These are phyloP conservation scores for Alisma plantagoaquatica DNA, from an alignment of 106 monocot genomes.

Conservation along the genomic window DNA sequence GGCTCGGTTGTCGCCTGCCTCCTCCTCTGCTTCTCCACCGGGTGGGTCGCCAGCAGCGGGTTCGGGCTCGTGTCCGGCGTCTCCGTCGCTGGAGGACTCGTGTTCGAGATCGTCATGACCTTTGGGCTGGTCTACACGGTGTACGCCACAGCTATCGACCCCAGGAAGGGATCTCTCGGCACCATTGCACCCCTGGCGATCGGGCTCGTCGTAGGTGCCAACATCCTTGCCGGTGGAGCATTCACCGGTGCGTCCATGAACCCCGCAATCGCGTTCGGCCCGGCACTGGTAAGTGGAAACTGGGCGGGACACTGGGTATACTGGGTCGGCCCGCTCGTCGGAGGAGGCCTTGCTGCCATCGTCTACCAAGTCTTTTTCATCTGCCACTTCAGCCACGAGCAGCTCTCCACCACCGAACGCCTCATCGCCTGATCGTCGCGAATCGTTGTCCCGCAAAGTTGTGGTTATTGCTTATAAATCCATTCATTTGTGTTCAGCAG, in stretches of 20 bases:
- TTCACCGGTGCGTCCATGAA: conserved; percentile 13
- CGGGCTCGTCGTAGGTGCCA: no score
- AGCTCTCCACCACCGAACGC: conserved; percentile 7
- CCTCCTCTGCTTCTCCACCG: conserved; percentile 7
- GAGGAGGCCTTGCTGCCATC: conserved; percentile 4
- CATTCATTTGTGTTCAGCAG: no score
- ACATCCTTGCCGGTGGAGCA: conserved; percentile 9
- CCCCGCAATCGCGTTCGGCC: conserved; percentile 11
- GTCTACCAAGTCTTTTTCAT: conserved; percentile 11
- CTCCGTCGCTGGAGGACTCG: conserved; percentile 1
- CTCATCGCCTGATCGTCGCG: neutral
- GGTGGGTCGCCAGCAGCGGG: neutral
- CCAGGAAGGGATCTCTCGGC: conserved; percentile 3
- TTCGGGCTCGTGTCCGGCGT: conserved; percentile 6
- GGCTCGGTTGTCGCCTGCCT: no score
- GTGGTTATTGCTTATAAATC: no score
- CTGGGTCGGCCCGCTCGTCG: conserved; percentile 8
- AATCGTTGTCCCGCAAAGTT: no score
- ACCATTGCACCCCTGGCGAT: no score
- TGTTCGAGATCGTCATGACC: conserved; percentile 9
- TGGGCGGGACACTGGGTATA: conserved; percentile 12
- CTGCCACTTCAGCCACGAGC: conserved; percentile 9
- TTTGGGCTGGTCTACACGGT: no score
- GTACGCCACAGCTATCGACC: no score
- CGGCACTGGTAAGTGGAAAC: conserved; percentile 6